These are phyloP conservation scores for Begonia peltatifolia DNA, from an alignment of 306 rosid species.

Conservation along the genomic window DNA sequence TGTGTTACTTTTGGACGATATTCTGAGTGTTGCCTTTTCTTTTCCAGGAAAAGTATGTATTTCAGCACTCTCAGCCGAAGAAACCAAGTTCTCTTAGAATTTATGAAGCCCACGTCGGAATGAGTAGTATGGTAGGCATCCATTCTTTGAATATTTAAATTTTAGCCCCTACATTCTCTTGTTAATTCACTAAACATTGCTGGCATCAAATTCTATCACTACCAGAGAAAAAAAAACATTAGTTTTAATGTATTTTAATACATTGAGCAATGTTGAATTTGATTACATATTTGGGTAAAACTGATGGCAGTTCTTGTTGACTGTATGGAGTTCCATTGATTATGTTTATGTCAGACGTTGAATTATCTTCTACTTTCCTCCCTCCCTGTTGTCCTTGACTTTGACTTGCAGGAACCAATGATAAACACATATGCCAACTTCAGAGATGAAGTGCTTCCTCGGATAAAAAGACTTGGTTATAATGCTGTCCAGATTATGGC, in stretches of 20 bases:
- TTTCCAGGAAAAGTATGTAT: conserved; percentile 65
- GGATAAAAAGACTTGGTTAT: conserved; percentile 76
- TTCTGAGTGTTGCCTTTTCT: not conserved
- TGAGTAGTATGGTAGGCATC: conserved; percentile 87
- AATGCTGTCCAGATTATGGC: conserved; percentile 99
- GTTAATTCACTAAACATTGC: too few species aligned
- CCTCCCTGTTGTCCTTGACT: conserved; percentile 5
- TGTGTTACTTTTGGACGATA: too few species aligned
- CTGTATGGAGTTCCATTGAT: too few species aligned
- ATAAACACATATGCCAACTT: conserved; percentile 71
- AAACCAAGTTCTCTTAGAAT: conserved; percentile 87
- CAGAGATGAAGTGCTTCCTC: conserved; percentile 80
- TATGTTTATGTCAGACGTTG: too few species aligned
- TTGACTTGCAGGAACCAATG: conserved; percentile 56
- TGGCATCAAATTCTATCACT: too few species aligned
- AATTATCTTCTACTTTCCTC: not conserved
- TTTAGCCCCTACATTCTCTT: too few species aligned
- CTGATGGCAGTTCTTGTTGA: too few species aligned
- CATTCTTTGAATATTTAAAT: not conserved
- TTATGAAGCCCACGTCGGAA: conserved; percentile 90
- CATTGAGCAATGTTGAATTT: too few species aligned
- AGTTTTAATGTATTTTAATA: too few species aligned
- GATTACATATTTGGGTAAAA: too few species aligned
- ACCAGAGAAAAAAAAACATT: too few species aligned
- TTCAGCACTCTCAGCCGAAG: conserved; percentile 78